Evolutionary conservation across 257 asterid genomes (phyloP), one percentile per base, ranked within the genome.

Genomic region (Verbascum thapsus): DNA sequence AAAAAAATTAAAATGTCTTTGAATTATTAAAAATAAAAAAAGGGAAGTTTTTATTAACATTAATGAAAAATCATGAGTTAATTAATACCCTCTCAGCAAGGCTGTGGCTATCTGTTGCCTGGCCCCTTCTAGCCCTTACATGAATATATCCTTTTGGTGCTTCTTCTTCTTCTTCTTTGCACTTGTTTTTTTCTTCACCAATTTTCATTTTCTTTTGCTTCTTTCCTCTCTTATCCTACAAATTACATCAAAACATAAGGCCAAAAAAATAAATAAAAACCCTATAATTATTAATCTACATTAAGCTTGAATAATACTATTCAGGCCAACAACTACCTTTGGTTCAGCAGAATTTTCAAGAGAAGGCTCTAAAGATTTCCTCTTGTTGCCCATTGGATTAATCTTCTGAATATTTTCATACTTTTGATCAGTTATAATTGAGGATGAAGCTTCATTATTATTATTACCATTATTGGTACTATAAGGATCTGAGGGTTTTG

Each of bases 101-200:
- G 77, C 89, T 83, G 78, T 83, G 90, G 67, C 81, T 83, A 60
- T 80, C 87, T 32, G 90, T 83, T 26, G 90, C 90, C 47, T 83
- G 87, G 49, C 90, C 90, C 74, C 90, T 83, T 76, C 87, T 78
- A 42, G 87, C 85, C 72, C 90, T 75, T 23, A 83, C 89, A 74
- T 75, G 86, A 73, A 83, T 83, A 82, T 77, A 83, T 34, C 84
- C 89, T 7, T 56, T 44, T 39, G 79, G 82, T 16, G 81, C 70
- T 48, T 74, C 80, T 66, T 70, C 85, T 50, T 71, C 69, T 48
- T 42, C 59, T 58, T 37, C 3, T 37, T 58, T 23, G 26, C 3
- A 26, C 32, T 62, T 74, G 40, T 73, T 66, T 61, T 71, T 65
- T 62, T 68, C 78, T 30, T 58, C 75, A 10, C 9, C 68, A 8